Percentiles rank a stretch among this genome's conserved stretches.
phyloP scores from a whole-genome alignment of 176 grass and related monocot species.

The Oryza coarctata region DNA sequence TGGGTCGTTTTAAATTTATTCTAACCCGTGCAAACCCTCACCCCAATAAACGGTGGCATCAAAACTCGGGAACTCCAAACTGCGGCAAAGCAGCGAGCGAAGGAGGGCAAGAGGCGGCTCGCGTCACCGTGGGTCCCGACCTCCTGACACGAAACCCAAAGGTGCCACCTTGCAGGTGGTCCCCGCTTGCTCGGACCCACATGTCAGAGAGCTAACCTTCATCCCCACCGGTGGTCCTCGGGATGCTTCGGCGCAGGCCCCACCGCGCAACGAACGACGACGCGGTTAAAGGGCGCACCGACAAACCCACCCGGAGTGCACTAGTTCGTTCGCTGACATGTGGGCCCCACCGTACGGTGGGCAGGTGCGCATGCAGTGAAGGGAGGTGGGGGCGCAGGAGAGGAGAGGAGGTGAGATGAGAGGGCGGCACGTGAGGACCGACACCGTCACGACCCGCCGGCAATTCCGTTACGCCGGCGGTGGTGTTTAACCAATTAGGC shows the following conservation, averaged over 20 bases:
- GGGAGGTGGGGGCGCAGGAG: too few relatives aligned
- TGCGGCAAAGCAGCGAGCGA: background rate
- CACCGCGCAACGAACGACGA: background rate
- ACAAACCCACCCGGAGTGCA: background rate
- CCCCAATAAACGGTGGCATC: background rate
- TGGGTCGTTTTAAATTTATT: too few relatives aligned
- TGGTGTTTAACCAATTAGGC: background rate
- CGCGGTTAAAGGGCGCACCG: background rate
- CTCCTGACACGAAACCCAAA: background rate
- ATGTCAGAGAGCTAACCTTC: background rate
- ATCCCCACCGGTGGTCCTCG: background rate
- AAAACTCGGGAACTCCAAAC: background rate
- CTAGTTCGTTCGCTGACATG: background rate
- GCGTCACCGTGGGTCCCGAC: background rate
- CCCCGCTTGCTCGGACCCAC: background rate
- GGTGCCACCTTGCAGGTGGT: background rate
- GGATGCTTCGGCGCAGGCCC: slow-evolving; percentile 8
- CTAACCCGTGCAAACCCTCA: too few relatives aligned
- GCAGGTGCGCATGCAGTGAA: too few relatives aligned
- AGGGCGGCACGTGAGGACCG: background rate
- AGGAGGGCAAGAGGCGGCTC: background rate
- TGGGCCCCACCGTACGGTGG: background rate
- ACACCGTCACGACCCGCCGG: background rate
- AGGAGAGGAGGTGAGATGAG: background rate
- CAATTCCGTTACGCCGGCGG: too few relatives aligned